These are phyloP conservation scores for Colletotrichum liaoningense DNA, from an alignment of 2,329 filamentous ascomycete species.

Conservation along the genomic window DNA sequence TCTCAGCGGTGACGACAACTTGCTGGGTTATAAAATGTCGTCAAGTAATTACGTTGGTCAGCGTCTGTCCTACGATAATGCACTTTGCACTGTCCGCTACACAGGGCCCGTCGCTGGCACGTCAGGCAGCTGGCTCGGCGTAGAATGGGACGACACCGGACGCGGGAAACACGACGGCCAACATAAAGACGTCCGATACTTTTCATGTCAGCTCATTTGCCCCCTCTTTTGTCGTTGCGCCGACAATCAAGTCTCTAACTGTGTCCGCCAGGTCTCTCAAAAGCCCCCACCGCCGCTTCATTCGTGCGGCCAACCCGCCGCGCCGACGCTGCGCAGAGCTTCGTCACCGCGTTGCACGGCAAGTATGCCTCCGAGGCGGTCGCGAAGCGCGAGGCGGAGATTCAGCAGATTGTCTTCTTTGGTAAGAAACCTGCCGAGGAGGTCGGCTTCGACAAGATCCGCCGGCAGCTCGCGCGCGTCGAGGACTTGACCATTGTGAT, in stretches of 20 bases:
- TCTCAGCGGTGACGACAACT: slow-evolving; percentile 1
- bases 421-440: slow-evolving; percentile 87
- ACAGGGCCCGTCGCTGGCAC: slow-evolving; percentile 82
- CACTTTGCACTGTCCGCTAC: slow-evolving; percentile 87
- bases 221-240: neutral
- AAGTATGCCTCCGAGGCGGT: slow-evolving; percentile 81
- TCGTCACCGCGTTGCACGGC: slow-evolving; percentile 81
- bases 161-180: slow-evolving; percentile 93
- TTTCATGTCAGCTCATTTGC: slow-evolving; percentile 74
- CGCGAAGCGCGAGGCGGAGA: slow-evolving; percentile 39
- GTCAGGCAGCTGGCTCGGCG: slow-evolving; percentile 85
- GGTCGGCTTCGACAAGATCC: slow-evolving; percentile 94
- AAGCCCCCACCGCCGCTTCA: slow-evolving; percentile 79
- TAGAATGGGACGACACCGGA: slow-evolving; percentile 93
- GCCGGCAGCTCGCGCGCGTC: slow-evolving; percentile 80
- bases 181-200: slow-evolving; percentile 83
- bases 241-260: slow-evolving; percentile 37
- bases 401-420: slow-evolving; percentile 74
- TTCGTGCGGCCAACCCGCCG: slow-evolving; percentile 85
- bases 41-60: slow-evolving; percentile 68
- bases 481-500: slow-evolving; percentile 84
- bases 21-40: slow-evolving; percentile 47
- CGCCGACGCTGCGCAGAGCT: slow-evolving; percentile 75
- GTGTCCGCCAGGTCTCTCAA: slow-evolving; percentile 63
- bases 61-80: slow-evolving; percentile 82